phyloP scores from a whole-genome alignment of 768 basidiomycete species.

The Suillus americanus region DNA sequence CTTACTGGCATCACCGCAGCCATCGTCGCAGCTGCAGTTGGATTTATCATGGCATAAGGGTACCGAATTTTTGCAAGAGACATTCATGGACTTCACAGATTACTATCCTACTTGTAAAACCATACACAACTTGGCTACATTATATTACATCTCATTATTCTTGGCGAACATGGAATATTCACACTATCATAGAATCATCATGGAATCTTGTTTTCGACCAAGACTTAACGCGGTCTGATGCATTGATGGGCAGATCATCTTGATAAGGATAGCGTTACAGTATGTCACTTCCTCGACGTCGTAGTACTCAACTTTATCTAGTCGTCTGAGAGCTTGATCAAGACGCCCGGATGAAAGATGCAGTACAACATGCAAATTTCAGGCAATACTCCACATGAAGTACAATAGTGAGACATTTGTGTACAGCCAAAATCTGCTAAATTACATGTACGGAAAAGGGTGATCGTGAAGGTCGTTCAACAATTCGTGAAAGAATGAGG shows the following conservation, averaged over 20 bases:
- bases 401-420: constrained; percentile 1
- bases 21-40: constrained; percentile 22
- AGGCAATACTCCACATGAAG: neutral
- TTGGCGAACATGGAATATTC: neutral
- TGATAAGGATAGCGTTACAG: neutral
- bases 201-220: neutral
- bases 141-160: constrained; percentile 6
- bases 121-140: neutral
- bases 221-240: neutral
- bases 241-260: neutral
- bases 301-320: neutral
- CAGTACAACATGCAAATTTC: neutral
- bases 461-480: constrained; percentile 1
- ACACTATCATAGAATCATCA: neutral
- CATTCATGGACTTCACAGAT: constrained; percentile 4
- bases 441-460: neutral
- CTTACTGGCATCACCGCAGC: constrained; percentile 24
- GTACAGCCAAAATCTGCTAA: neutral
- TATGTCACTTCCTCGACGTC: neutral
- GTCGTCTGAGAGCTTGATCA: neutral
- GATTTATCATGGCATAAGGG: constrained; percentile 20
- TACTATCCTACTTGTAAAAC: neutral
- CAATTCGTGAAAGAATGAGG: constrained; percentile 16
- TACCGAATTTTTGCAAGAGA: constrained; percentile 4
- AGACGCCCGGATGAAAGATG: neutral